Evolutionary conservation across 768 basidiomycete species (phyloP).

Genomic region (Dioszegia hungarica): DNA sequence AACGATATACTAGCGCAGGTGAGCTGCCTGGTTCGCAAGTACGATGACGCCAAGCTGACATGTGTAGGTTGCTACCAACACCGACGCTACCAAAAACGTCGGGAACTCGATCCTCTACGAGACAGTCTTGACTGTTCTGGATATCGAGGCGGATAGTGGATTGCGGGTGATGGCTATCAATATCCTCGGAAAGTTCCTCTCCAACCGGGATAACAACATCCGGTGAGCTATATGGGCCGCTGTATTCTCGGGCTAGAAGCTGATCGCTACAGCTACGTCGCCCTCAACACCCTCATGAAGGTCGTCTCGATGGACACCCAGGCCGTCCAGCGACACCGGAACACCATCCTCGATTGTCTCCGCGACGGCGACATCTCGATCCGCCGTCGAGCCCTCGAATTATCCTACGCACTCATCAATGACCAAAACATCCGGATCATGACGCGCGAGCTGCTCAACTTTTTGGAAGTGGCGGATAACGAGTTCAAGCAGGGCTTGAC

Average conservation of each 20-base stretch:
- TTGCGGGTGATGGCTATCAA: slow-evolving; percentile 99
- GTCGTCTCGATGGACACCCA: slow-evolving; percentile 97
- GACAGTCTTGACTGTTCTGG: slow-evolving; percentile 89
- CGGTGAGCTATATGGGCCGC: slow-evolving; percentile 56
- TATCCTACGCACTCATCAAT: slow-evolving; percentile 95
- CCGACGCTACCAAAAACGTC: slow-evolving; percentile 94
- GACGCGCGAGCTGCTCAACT: slow-evolving; percentile 85
- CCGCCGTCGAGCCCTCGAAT: slow-evolving; percentile 87
- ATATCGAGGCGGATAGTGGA: slow-evolving; percentile 94
- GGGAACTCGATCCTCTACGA: slow-evolving; percentile 98
- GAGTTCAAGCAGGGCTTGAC: slow-evolving; percentile 99
- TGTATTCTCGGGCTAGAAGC: not conserved
- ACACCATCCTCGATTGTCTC: slow-evolving; percentile 97
- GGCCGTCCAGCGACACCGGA: slow-evolving; percentile 94
- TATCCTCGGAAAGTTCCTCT: slow-evolving; percentile 94
- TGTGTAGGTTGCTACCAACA: slow-evolving; percentile 94
- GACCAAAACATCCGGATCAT: slow-evolving; percentile 89
- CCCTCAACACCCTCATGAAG: slow-evolving; percentile 95
- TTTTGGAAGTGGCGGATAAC: slow-evolving; percentile 96
- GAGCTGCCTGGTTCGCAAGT: slow-evolving; percentile 11
- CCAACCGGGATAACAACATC: slow-evolving; percentile 97
- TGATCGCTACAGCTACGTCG: slow-evolving; percentile 69
- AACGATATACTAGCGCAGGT: slow-evolving; percentile 97
- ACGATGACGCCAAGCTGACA: not conserved
- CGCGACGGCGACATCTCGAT: slow-evolving; percentile 99